A percentile compares a stretch with the other conserved stretches of the same genome.
Evolutionary conservation across 805 yeast genomes (phyloP).

Genomic region (Hyphopichia homilentoma): DNA sequence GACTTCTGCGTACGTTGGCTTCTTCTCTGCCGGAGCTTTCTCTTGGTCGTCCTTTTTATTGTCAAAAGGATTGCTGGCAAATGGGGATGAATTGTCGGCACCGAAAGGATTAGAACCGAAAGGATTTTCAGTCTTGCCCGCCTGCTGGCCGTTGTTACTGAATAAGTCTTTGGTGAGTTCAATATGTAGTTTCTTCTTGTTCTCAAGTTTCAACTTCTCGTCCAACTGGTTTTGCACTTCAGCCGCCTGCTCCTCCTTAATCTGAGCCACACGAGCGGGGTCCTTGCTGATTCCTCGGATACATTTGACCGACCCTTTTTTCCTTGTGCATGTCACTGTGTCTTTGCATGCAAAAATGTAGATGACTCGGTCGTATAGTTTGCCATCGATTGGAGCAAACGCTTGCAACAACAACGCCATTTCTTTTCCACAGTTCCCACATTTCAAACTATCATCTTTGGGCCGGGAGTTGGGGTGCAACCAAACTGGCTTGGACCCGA

Average conservation of each 20-base stretch:
- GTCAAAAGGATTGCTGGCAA: constrained; percentile 23
- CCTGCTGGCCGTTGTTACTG: constrained; percentile 13
- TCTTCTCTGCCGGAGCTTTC: constrained; percentile 6
- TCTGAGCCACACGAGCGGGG: constrained; percentile 40
- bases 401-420: constrained; percentile 77
- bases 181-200: constrained; percentile 35
- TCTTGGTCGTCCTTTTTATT: constrained; percentile 1
- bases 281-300: constrained; percentile 73
- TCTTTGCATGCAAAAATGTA: constrained; percentile 78
- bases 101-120: constrained; percentile 40
- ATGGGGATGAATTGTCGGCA: constrained; percentile 2
- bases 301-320: constrained; percentile 68
- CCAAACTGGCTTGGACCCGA: constrained; percentile 77
- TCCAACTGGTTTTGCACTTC: constrained; percentile 31
- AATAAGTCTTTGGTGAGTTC: constrained; percentile 41
- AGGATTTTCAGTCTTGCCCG: constrained; percentile 18
- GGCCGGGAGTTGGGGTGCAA: constrained; percentile 60
- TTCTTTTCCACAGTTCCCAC: constrained; percentile 60
- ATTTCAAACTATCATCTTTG: constrained; percentile 45
- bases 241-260: constrained; percentile 32
- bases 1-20: constrained; percentile 18
- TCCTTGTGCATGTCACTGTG: constrained; percentile 53
- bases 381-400: constrained; percentile 69
- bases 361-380: constrained; percentile 73
- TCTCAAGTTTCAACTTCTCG: constrained; percentile 38